phyloP scores from a whole-genome alignment of 1,139 yeast species.

The Blastobotrys raffinosifermentans region DNA sequence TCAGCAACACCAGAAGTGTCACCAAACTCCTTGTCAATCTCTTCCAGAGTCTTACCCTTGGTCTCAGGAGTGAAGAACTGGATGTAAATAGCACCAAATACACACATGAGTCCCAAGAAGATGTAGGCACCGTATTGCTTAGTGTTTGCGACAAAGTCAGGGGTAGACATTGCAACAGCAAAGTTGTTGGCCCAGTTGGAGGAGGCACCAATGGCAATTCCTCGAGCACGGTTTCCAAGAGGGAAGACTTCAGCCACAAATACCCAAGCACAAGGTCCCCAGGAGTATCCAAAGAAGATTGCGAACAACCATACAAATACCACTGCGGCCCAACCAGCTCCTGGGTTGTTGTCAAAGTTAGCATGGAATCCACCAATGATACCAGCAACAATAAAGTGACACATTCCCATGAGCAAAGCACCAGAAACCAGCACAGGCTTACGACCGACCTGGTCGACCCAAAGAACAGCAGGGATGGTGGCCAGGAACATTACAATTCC shows the following conservation, averaged over 20 bases:
- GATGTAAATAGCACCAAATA: slow-evolving; percentile 11
- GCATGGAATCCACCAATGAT: slow-evolving; percentile 21
- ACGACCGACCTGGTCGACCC: slow-evolving; percentile 48
- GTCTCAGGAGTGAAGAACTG: slow-evolving; percentile 14
- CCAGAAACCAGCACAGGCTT: slow-evolving; percentile 45
- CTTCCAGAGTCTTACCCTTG: slow-evolving; percentile 24
- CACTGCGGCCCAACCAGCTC: slow-evolving; percentile 49
- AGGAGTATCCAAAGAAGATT: slow-evolving; percentile 64
- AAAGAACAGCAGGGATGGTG: slow-evolving; percentile 25
- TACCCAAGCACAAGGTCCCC: slow-evolving; percentile 81
- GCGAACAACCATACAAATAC: slow-evolving; percentile 64
- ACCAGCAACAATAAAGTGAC: slow-evolving; percentile 28
- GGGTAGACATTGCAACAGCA: slow-evolving; percentile 49
- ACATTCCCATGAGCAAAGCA: slow-evolving; percentile 39
- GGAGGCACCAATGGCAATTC: slow-evolving; percentile 49
- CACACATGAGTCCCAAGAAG: slow-evolving; percentile 4
- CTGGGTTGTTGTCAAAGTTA: slow-evolving; percentile 8
- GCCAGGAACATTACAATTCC: slow-evolving; percentile 21
- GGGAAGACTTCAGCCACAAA: slow-evolving; percentile 66
- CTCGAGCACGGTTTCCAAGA: slow-evolving; percentile 62
- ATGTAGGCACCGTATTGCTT: slow-evolving; percentile 6
- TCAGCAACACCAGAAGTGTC: slow-evolving; percentile 12
- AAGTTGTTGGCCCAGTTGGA: slow-evolving; percentile 49
- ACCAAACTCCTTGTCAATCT: slow-evolving; percentile 33
- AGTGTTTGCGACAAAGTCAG: slow-evolving; percentile 30